Evolutionary conservation across 306 rosid genomes (phyloP), one percentile per base, ranked within the genome.

Genomic region (Ammopiptanthus mongolicus): DNA sequence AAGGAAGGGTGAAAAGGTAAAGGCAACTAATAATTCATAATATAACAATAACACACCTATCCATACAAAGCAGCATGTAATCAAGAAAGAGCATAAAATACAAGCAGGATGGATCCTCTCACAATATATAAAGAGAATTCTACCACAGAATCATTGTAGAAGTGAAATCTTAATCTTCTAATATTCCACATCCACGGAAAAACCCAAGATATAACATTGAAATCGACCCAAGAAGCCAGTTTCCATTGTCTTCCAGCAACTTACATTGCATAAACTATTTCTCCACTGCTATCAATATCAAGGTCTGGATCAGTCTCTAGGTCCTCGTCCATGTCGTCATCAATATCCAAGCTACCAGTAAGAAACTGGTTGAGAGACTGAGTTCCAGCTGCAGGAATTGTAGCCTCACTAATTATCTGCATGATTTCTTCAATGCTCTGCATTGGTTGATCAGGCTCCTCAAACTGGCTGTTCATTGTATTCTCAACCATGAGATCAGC

Each of bases 261-360:
- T 87, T 83, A 91, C 88, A 95, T 77, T 52, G 98, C 98, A 84
- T 90, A 95, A 3, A 95, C 96, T 77, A 88, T 87, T 72, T 94
- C 96, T 58, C 98, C 97, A 9, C 97, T 95, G 87, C 98, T 95
- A 74, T 95, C 97, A 10, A 90, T 84, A 73, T 95, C 96, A 5
- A 95, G 84, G 69, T 95, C 97, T 0, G 96, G 88, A 73, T 91
- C 98, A 0, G 88, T 51, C 33, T 94, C 98, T 3, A 80, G 76
- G 78, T 94, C 97, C 81, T 91, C 97, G 4, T 90, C 98, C 93
- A 85, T 87, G 81, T 91, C 91, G 12, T 90, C 91, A 0, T 91
- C 97, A 0, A 91, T 87, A 69, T 95, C 98, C 80, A 90, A 86
- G 82, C 93, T 87, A 47, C 93, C 96, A 1, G 90, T 83, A 14